Conservation (phyloP, 2,329 filamentous ascomycete species). For the Sodiomyces alkalinus region DNA sequence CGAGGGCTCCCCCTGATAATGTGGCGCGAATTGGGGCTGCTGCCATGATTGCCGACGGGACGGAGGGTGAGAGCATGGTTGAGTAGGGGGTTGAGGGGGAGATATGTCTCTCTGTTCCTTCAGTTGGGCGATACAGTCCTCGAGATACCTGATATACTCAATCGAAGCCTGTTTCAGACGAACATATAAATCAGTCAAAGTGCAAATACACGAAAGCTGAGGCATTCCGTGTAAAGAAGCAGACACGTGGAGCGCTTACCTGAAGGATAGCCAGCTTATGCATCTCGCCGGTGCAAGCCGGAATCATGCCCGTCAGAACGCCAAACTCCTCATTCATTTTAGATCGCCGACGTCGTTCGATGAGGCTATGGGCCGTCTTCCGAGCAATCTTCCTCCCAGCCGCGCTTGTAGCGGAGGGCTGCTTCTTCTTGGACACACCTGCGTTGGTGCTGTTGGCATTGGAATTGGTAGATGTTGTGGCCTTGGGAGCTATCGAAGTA, state of each 20-base stretch:
- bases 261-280: slow-evolving; percentile 93
- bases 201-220: no score
- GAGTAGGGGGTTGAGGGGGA: slow-evolving; percentile 8
- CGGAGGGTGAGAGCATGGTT: slow-evolving; percentile 15
- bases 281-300: slow-evolving; percentile 93
- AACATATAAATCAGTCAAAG: no score
- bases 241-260: slow-evolving; percentile 31
- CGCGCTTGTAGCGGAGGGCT: slow-evolving; percentile 58
- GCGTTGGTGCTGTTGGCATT: slow-evolving; percentile 5
- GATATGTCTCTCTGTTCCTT: slow-evolving; percentile 39
- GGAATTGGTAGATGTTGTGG: slow-evolving; percentile 7
- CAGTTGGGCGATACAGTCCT: slow-evolving; percentile 71
- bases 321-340: slow-evolving; percentile 99
- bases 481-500: slow-evolving; percentile 10
- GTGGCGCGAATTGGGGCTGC: slow-evolving; percentile 12
- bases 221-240: no score
- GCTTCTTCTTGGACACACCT: slow-evolving; percentile 50
- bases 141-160: slow-evolving; percentile 87
- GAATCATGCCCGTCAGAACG: slow-evolving; percentile 87
- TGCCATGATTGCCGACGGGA: no score
- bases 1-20: slow-evolving; percentile 22
- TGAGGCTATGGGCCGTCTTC: slow-evolving; percentile 91
- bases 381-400: slow-evolving; percentile 89
- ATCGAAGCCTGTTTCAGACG: slow-evolving; percentile 63
- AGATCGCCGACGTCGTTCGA: slow-evolving; percentile 73